Evolutionary conservation across 1,284 basidiomycete species (phyloP).

Genomic region (Trametes versicolor): DNA sequence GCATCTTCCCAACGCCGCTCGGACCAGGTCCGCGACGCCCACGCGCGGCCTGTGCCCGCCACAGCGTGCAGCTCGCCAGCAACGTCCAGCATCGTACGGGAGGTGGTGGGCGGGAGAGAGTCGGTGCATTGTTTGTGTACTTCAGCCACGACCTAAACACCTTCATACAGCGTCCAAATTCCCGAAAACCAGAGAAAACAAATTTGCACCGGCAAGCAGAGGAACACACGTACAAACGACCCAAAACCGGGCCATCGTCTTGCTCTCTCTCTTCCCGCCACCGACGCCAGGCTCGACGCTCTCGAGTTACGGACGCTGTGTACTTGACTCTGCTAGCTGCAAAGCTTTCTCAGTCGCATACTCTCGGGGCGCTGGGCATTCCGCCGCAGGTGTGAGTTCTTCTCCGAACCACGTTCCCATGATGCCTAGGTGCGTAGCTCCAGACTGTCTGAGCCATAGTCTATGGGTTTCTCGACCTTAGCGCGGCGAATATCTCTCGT

Average conservation of each 20-base stretch:
- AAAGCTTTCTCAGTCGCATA: not conserved
- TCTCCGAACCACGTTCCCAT: not conserved
- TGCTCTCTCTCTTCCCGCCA: constrained; percentile 12
- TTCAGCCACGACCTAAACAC: constrained; percentile 55
- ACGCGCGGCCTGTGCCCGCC: constrained; percentile 24
- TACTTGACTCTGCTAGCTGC: not conserved
- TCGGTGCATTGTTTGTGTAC: constrained; percentile 47
- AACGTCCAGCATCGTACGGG: constrained; percentile 36
- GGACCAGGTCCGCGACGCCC: constrained; percentile 39
- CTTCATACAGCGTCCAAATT: constrained; percentile 73
- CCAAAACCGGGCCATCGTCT: constrained; percentile 38
- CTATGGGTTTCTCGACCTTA: no score
- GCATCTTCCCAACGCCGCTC: constrained; percentile 45
- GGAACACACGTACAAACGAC: constrained; percentile 70
- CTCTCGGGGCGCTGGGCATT: not conserved
- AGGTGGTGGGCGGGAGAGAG: constrained; percentile 30
- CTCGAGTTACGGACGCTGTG: not conserved
- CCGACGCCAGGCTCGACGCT: not conserved
- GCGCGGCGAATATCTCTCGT: no score
- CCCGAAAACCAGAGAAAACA: constrained; percentile 79
- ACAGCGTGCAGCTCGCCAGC: constrained; percentile 23
- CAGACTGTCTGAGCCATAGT: not conserved
- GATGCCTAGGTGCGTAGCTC: not conserved
- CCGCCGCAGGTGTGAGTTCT: not conserved
- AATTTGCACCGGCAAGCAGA: constrained; percentile 57